Conservation (phyloP, 768 basidiomycete species). For the Boletus tylopilopsis region DNA sequence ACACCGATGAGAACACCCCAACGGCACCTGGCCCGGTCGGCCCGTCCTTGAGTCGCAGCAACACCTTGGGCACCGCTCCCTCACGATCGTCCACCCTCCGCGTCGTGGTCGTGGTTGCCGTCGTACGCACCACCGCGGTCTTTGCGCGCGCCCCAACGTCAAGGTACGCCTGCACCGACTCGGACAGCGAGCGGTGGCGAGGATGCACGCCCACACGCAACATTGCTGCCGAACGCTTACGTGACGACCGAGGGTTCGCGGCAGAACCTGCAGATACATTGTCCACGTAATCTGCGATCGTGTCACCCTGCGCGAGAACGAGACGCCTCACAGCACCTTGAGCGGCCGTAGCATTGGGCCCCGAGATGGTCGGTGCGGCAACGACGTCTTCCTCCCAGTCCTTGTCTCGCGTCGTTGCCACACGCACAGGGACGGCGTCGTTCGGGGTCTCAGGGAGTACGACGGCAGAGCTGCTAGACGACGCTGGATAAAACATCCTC, state of each 20-base stretch:
- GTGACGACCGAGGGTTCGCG: conserved; percentile 17
- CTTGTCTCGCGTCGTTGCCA: background rate
- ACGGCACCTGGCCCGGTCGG: background rate
- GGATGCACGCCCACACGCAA: conserved; percentile 8
- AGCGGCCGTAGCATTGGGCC: background rate
- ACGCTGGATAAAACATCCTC: background rate
- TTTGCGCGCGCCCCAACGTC: too few relatives aligned
- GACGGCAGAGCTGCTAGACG: background rate
- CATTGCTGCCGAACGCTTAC: conserved; percentile 16
- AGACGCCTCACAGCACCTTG: background rate
- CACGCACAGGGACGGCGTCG: too few relatives aligned
- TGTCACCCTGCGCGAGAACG: background rate
- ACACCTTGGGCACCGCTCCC: background rate
- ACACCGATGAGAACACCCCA: background rate
- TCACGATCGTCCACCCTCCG: too few relatives aligned
- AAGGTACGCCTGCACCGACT: conserved; percentile 50
- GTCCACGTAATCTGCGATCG: conserved; percentile 7
- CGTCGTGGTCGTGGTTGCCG: background rate
- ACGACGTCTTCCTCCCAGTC: background rate
- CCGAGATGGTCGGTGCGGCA: background rate
- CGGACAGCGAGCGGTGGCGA: conserved; percentile 41
- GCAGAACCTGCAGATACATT: conserved; percentile 9
- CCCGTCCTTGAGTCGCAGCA: conserved; percentile 4
- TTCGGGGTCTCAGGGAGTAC: background rate
- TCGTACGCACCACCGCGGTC: too few relatives aligned